Conservation (phyloP, 1,284 basidiomycete species). For the Paramarasmius palmivorus region DNA sequence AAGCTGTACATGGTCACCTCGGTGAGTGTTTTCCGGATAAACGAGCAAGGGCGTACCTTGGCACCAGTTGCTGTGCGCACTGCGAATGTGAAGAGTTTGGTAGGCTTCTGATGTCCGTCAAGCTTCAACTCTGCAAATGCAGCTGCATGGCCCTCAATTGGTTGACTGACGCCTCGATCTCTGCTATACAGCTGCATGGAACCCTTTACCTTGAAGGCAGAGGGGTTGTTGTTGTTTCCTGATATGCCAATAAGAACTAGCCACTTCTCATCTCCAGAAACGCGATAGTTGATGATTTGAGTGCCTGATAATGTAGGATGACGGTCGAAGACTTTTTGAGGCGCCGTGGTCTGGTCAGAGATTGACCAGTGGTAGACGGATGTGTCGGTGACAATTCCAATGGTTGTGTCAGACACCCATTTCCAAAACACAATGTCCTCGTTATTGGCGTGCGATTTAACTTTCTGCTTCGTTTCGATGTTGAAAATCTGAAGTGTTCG, state of each 20-base stretch:
- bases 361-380: slow-evolving; percentile 96
- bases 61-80: slow-evolving; percentile 95
- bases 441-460: slow-evolving; percentile 93
- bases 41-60: slow-evolving; percentile 65
- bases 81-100: slow-evolving; percentile 96
- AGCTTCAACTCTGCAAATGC: slow-evolving; percentile 92
- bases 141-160: slow-evolving; percentile 98
- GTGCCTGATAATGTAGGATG: slow-evolving; percentile 92
- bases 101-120: slow-evolving; percentile 81
- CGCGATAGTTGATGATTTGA: slow-evolving; percentile 99
- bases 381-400: slow-evolving; percentile 95
- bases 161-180: slow-evolving; percentile 94
- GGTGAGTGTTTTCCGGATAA: slow-evolving; percentile 4
- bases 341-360: slow-evolving; percentile 68
- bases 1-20: slow-evolving; percentile 57
- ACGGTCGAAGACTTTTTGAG: slow-evolving; percentile 94
- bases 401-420: slow-evolving; percentile 90
- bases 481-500: slow-evolving; percentile 98
- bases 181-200: slow-evolving; percentile 94
- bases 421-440: slow-evolving; percentile 99
- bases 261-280: slow-evolving; percentile 95
- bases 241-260: slow-evolving; percentile 95
- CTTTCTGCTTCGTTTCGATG: slow-evolving; percentile 95
- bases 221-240: slow-evolving; percentile 89
- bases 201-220: slow-evolving; percentile 97